phyloP scores from a whole-genome alignment of 2,329 filamentous ascomycete genomes.

The Pyrenophora teres region DNA sequence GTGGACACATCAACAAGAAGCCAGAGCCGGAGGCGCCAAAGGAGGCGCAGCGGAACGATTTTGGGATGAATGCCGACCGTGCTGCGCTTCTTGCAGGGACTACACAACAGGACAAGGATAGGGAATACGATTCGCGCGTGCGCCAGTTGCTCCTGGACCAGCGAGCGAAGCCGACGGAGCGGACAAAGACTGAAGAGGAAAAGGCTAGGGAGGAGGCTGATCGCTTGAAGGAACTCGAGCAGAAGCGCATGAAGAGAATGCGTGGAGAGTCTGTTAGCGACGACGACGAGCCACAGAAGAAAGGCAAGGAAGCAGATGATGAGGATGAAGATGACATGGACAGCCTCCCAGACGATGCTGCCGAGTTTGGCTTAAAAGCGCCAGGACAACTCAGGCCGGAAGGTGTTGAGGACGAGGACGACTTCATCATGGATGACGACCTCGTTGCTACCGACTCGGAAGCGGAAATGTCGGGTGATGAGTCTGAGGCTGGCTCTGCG shows the following conservation, averaged over 20 bases:
- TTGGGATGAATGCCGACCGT: slow-evolving; percentile 64
- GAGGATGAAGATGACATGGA: slow-evolving; percentile 46
- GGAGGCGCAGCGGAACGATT: slow-evolving; percentile 46
- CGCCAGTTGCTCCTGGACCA: slow-evolving; percentile 83
- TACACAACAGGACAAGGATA: slow-evolving; percentile 72
- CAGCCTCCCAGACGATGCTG: slow-evolving; percentile 59
- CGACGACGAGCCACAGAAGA: slow-evolving; percentile 63
- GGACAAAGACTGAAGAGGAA: slow-evolving; percentile 69
- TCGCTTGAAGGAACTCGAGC: slow-evolving; percentile 78
- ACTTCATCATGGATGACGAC: slow-evolving; percentile 89
- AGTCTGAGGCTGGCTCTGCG: slow-evolving; percentile 38
- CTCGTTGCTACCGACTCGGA: slow-evolving; percentile 79
- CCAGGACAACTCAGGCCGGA: slow-evolving; percentile 49
- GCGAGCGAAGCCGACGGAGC: slow-evolving; percentile 80
- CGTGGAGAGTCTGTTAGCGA: slow-evolving; percentile 76
- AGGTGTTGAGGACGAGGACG: slow-evolving; percentile 83
- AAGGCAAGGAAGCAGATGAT: slow-evolving; percentile 25
- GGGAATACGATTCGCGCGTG: slow-evolving; percentile 84
- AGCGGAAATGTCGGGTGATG: slow-evolving; percentile 43
- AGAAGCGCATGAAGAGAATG: slow-evolving; percentile 84
- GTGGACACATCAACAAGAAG: slow-evolving; percentile 58
- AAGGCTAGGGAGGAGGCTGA: slow-evolving; percentile 71
- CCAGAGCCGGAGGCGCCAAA: slow-evolving; percentile 49
- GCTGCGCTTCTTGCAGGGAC: slow-evolving; percentile 63
- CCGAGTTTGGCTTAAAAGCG: slow-evolving; percentile 66